Base-by-base conservation (phyloP, 441 rosid genomes). In the Melastoma candidum region DNA sequence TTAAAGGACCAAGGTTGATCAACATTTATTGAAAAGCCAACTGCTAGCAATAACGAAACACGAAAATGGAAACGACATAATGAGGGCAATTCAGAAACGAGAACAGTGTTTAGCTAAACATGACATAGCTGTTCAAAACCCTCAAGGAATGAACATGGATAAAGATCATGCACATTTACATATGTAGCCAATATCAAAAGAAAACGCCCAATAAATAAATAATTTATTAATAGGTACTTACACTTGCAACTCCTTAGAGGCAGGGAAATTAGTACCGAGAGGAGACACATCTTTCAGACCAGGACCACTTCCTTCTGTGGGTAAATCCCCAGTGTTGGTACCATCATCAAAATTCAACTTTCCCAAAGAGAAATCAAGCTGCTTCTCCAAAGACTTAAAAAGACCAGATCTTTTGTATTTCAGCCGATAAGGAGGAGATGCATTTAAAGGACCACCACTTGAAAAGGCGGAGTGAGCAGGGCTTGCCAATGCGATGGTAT, bases 391-490 rank as follows among this genome's bases (percentile, higher is more conserved):
- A 13, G 95, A 82, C 74, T 87, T 93, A 64, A 80, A 68, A 65
- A 77, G 81, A 46, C 87, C 79, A 57, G 90, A 80, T 63, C 95
- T 67, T 76, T 89, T 94, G 26, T 93, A 77, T 76, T 82, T 84
- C 72, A 86, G 63, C 67, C 96, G 71, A 67, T 89, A 89, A 0
- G 97, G 97, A 51, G 96, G 97, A 62, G 99, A 93, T 14, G 77
- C 79, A 71, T 90, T 81, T 59, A 76, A 86, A 47, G 74, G 74
- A 66, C 61, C 69, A n/a, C 55, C 63, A 53, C 56, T 76, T 54
- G 63, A 60, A 56, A 53, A 74, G 65, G 47, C 41, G 26, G 46
- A 54, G 51, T 47, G 44, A 57, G 39, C 68, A 57, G 81, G 76
- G 71, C 80, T 74, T 46, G 61, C 74, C 52, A 13, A 26, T n/a